phyloP scores from a whole-genome alignment of 768 basidiomycete genomes.

The Boletus vinaceobasis region DNA sequence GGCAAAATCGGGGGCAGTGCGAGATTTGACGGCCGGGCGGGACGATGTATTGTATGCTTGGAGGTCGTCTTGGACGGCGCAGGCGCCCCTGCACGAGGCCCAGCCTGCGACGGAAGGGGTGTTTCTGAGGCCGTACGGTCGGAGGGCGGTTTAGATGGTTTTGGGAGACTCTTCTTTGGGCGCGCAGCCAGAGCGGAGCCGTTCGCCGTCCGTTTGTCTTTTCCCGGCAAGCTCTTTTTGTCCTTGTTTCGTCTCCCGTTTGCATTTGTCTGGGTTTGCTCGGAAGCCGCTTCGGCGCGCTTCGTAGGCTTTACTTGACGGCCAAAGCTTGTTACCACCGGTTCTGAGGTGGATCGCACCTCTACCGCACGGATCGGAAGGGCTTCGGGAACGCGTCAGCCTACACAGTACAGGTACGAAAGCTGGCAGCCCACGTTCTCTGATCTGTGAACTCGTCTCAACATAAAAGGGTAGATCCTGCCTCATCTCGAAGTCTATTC shows the following conservation, averaged over 20 bases:
- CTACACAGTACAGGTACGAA: background rate
- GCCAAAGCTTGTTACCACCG: constrained; percentile 21
- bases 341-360: constrained; percentile 1
- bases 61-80: background rate
- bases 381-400: constrained; percentile 14
- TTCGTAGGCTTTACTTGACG: constrained; percentile 21
- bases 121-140: background rate
- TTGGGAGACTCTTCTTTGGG: background rate
- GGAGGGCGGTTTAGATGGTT: background rate
- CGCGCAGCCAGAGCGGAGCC: background rate
- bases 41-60: background rate
- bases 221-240: background rate
- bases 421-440: constrained; percentile 21
- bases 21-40: constrained; percentile 14
- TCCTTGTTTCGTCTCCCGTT: constrained; percentile 1
- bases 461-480: constrained; percentile 30
- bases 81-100: background rate
- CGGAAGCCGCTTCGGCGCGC: constrained; percentile 15
- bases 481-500: constrained; percentile 29
- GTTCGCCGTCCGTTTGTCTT: background rate
- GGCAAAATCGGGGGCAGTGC: constrained; percentile 1
- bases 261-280: background rate
- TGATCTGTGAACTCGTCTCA: constrained; percentile 23
- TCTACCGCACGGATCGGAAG: constrained; percentile 4
- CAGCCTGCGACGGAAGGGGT: background rate